Base-by-base conservation (phyloP, 1,139 yeast genomes). In the Yamadazyma pseudoaaseri region DNA sequence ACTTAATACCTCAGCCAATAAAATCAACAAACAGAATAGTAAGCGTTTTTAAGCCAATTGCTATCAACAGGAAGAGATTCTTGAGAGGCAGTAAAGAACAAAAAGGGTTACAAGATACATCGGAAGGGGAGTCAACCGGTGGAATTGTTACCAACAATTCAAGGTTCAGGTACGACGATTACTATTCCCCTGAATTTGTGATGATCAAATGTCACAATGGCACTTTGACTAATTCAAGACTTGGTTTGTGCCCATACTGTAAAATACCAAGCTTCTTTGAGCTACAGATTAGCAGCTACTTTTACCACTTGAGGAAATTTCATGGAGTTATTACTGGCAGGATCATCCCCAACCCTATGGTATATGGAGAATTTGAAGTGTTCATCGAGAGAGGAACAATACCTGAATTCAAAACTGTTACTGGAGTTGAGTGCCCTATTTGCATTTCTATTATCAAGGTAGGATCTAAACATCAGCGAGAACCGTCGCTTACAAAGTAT, bases 231-330 rank as follows among this genome's bases (percentile, higher is more conserved):
- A 20, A 20, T 2, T 26, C 26, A 8, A 37, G 34, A 23, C 21
- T 16, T 3, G 41, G 41, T 5, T 21, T 37, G 13, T 37, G 41
- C 27, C 37, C 37, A 3, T 37, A 37, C 22, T 37, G 41, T 23
- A 27, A 29, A 9, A 18, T 23, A 3, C 26, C 34, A 7, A 20
- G 9, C 13, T 37, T 31, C 26, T 31, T 31, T 12, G 26, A 31
- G 12, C 15, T 37, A 18, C 33, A 34, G 22, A 34, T 34, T 10
- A 31, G 37, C 20, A 34, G 34, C 10, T 37, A 37, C 20, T 34
- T 30, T 4, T 35, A 37, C 12, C 41, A 37, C 21, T 20, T 37
- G 16, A 26, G 20, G 14, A 31, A 28, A 25, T 16, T 17, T 12
- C 41, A 37, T 18, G 41, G 41, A 10, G 26, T 37, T 3, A 22